These are phyloP conservation scores for Candida ulmi DNA, from an alignment of 805 yeast genomes.

Conservation along the genomic window DNA sequence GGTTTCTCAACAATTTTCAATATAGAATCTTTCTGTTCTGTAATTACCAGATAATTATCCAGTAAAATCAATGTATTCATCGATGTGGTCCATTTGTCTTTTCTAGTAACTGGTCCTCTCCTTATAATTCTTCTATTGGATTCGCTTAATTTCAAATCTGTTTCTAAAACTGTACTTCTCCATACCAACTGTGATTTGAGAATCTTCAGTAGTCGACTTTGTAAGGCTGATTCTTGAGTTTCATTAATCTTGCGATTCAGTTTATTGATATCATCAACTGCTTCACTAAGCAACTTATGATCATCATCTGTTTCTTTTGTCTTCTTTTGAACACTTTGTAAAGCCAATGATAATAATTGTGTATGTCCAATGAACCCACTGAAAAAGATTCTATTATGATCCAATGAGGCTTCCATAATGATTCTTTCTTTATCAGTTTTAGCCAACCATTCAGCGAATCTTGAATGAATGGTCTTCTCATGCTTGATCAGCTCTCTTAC, in stretches of 20 bases:
- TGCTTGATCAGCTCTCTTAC: constrained; percentile 50
- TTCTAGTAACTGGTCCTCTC: constrained; percentile 53
- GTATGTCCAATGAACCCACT: constrained; percentile 51
- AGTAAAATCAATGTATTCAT: constrained; percentile 48
- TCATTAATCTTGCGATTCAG: constrained; percentile 58
- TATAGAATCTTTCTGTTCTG: constrained; percentile 42
- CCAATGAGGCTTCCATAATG: constrained; percentile 35
- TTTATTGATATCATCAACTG: constrained; percentile 47
- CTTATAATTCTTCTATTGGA: constrained; percentile 49
- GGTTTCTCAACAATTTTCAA: constrained; percentile 51
- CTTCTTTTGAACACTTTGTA: constrained; percentile 50
- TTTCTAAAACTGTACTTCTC: constrained; percentile 38
- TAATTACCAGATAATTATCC: constrained; percentile 66
- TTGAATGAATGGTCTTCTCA: constrained; percentile 35
- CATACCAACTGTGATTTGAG: constrained; percentile 50
- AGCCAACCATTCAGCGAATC: constrained; percentile 53
- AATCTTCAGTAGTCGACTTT: constrained; percentile 45
- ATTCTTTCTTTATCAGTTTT: constrained; percentile 44
- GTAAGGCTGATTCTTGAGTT: constrained; percentile 56
- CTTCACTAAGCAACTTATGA: constrained; percentile 41
- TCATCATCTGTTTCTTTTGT: constrained; percentile 47
- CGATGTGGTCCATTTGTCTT: constrained; percentile 56
- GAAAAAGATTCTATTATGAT: constrained; percentile 50
- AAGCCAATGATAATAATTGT: constrained; percentile 56
- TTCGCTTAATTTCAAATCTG: constrained; percentile 47